Base-by-base conservation (phyloP, 1,284 basidiomycete genomes). In the Inonotus hispidus region DNA sequence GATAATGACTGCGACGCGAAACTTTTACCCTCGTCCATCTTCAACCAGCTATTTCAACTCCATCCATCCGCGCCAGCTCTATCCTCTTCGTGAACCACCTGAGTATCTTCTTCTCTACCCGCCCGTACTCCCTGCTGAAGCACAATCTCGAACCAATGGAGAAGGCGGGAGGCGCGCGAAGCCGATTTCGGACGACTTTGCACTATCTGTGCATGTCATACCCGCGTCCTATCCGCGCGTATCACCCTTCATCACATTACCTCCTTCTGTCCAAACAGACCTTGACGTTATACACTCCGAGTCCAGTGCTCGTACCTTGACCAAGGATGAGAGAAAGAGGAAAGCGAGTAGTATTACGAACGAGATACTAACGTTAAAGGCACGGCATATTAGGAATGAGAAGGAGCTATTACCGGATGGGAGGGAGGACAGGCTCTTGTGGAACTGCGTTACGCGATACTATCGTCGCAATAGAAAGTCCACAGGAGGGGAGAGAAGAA, bases 171-270 rank as follows among this genome's bases (percentile, higher is more conserved):
- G 4, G 32, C 32, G 8, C 32, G 11, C 21, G 6, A 27, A 25
- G 27, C 19, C 27, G 1, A 41, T 56, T 55, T 57, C 56, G 14
- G 37, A 25, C 6, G 54, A 61, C 5, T 63, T 25, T 39, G 41
- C 47, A 14, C 68, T 79, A 3, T 82, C 82, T 0, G 88, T 88
- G 0, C 92, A 94, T 67, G 70, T 92, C 37, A 72, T 91, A n/a
- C 89, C 90, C 0, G 85, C 87, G 4, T 84, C 87, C 0, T 82
- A 82, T 68, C 82, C 90, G 2, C 79, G 89, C 10, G 77, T 78
- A 14, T 77, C 76, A 1, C 77, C 79, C 0, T 72, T 78, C 58
- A 69, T 79, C 2, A 76, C 81, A 0, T 32, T 8, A 32, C 32
- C 3, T 32, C 41, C 6, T 21, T 43, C n/a, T n/a, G 65, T 77